Percentiles rank a stretch among this genome's conserved stretches.
These are phyloP conservation scores for Crassisporium funariophilum DNA, from an alignment of 768 basidiomycete genomes.

Conservation along the genomic window DNA sequence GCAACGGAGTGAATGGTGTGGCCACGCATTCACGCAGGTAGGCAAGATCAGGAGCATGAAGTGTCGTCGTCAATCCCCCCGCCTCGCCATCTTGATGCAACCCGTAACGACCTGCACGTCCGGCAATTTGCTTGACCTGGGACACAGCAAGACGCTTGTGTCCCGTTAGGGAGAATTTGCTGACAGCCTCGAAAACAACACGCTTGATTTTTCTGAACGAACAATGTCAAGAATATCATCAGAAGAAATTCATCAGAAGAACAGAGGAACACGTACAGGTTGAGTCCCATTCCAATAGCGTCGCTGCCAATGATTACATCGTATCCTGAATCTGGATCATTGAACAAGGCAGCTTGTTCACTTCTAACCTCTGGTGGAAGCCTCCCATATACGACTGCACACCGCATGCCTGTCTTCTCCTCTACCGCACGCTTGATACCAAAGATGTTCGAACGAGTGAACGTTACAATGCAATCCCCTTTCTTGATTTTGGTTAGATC, in stretches of 20 bases:
- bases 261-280: slow-evolving; percentile 66
- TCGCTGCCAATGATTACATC: slow-evolving; percentile 94
- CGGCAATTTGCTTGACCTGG: slow-evolving; percentile 92
- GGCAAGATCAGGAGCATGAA: slow-evolving; percentile 63
- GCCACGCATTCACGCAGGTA: slow-evolving; percentile 59
- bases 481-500: slow-evolving; percentile 62
- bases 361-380: slow-evolving; percentile 90
- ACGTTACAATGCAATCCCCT: slow-evolving; percentile 93
- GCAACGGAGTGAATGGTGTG: slow-evolving; percentile 50
- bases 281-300: slow-evolving; percentile 96
- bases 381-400: slow-evolving; percentile 91
- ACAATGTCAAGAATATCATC: slow-evolving; percentile 2
- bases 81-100: slow-evolving; percentile 46
- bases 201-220: slow-evolving; percentile 96
- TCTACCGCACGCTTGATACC: slow-evolving; percentile 74
- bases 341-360: slow-evolving; percentile 92
- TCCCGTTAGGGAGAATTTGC: slow-evolving; percentile 62
- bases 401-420: slow-evolving; percentile 66
- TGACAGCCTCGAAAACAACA: slow-evolving; percentile 71
- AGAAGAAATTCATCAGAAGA: neutral
- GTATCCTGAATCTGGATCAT: slow-evolving; percentile 78
- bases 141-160: slow-evolving; percentile 60
- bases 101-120: slow-evolving; percentile 90
- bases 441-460: slow-evolving; percentile 78
- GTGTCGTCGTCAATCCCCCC: slow-evolving; percentile 74